phyloP scores from a whole-genome alignment of 192 early-diverging fungal species.

The Coemansia sp. region DNA sequence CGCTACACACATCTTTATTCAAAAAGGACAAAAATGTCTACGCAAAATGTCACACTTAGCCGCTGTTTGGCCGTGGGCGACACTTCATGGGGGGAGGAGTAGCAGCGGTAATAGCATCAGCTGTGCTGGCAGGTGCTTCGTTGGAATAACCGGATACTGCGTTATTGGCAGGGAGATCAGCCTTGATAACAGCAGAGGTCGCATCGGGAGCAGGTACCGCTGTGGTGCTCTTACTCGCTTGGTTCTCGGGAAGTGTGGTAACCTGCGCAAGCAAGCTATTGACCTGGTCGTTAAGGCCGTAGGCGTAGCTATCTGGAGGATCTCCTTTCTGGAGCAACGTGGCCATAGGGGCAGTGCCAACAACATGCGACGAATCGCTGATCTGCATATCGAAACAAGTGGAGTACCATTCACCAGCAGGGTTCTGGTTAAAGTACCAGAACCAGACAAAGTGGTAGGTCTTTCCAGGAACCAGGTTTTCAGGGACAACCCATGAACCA shows the following conservation, averaged over 20 bases:
- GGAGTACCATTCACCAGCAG: conserved; percentile 61
- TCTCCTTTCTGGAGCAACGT: conserved; percentile 13
- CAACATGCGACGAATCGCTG: conserved; percentile 24
- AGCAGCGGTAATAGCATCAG: no score
- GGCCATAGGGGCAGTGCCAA: conserved; percentile 8
- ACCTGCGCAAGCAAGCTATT: conserved; percentile 14
- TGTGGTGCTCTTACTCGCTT: not conserved
- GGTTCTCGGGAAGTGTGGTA: conserved; percentile 7
- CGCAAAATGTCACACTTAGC: no score
- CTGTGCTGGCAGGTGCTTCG: no score
- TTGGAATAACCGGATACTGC: no score
- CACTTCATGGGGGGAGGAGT: no score
- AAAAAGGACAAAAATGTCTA: no score
- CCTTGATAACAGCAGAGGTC: not conserved
- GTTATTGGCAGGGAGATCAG: no score
- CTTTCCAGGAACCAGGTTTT: conserved; percentile 47
- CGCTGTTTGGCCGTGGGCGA: no score
- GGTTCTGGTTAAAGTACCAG: conserved; percentile 65
- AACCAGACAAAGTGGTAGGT: conserved; percentile 60
- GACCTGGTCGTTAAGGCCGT: conserved; percentile 22
- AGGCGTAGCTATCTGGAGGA: conserved; percentile 22
- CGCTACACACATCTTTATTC: no score
- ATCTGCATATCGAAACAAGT: conserved; percentile 62
- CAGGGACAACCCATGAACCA: conserved; percentile 56
- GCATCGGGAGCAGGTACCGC: not conserved